Evolutionary conservation across 2,329 filamentous ascomycete genomes (phyloP), one percentile per base, ranked within the genome.

Genomic region (Pseudogymnoascus sp.): DNA sequence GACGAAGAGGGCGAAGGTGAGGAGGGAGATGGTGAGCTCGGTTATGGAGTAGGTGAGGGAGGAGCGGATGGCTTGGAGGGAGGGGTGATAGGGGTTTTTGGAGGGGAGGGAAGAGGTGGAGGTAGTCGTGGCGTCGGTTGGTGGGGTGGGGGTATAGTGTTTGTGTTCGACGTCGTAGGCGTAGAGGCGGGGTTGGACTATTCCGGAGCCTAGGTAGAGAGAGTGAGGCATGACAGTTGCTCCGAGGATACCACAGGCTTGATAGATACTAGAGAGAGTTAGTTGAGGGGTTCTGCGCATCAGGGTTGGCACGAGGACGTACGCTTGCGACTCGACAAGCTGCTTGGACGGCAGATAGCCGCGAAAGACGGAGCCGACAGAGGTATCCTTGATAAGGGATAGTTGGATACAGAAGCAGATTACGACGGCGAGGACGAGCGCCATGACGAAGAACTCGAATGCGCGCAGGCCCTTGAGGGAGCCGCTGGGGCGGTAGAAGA

Each of bases 1-100:
- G 69, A 93, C 88, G 69, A 94, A 94, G 3, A 94, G 80, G 0
- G 90, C 90, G 72, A 93, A 92, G 0, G 88, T 90, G 72, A 92
- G 90, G 36, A 94, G 85, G 0, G 87, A 88, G 12, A 91, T 71
- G 5, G 83, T 78, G 8, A 92, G 77, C 71, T 94, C 90, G 18
- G 82, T 76, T 62, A 89, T 85, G 3, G 87, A 89, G 72, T 89
- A 89, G 64, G 85, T 88, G 69, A 92, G 81, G 64, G 87, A 92
- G 68, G 85, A 82, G 13, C 81, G 81, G 65, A 94, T 90, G n/a
- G 90, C 89, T 5, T 80, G 74, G 1, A 89, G 78, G 0, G 87
- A 90, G 0, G 90, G 90, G 5, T 84, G 76, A 72, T 93, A 94
- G 63, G 83, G 81, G 2, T 77, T 75, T 68, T 84, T 82, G 33